Evolutionary conservation across 805 yeast genomes (phyloP).

Genomic region (Martiniozyma abietophila): DNA sequence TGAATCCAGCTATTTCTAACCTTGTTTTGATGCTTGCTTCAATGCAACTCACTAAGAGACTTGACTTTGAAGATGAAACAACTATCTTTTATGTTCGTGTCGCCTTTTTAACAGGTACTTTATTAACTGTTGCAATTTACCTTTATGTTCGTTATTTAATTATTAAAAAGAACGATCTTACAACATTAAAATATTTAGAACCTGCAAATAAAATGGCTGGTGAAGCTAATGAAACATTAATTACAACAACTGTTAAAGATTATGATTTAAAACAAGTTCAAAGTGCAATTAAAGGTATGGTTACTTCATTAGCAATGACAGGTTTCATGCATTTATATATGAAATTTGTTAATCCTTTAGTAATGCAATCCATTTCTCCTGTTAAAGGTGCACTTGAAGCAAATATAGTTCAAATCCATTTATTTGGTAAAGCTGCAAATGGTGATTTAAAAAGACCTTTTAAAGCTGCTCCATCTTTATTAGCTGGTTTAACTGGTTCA

Average conservation of each 20-base stretch:
- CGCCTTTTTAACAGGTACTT: conserved; percentile 59
- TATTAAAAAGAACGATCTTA: conserved; percentile 72
- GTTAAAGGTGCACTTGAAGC: conserved; percentile 84
- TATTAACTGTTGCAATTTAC: conserved; percentile 57
- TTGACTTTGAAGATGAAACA: conserved; percentile 80
- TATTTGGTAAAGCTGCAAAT: conserved; percentile 69
- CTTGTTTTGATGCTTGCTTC: conserved; percentile 85
- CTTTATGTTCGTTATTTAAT: conserved; percentile 53
- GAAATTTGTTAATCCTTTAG: conserved; percentile 94
- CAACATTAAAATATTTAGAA: conserved; percentile 84
- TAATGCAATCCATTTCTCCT: conserved; percentile 89
- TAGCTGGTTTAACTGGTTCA: conserved; percentile 40
- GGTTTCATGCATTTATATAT: conserved; percentile 96
- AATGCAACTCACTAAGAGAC: conserved; percentile 88
- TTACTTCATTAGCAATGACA: conserved; percentile 93
- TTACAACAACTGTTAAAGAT: conserved; percentile 88
- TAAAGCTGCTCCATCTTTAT: conserved; percentile 68
- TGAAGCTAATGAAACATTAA: conserved; percentile 60
- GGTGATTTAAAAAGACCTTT: conserved; percentile 97
- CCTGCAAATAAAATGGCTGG: conserved; percentile 77
- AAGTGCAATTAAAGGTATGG: conserved; percentile 68
- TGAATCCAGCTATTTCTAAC: conserved; percentile 88
- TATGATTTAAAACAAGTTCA: conserved; percentile 87
- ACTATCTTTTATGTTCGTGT: conserved; percentile 66
- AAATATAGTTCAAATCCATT: conserved; percentile 84